Percentiles rank a stretch among this genome's conserved stretches.
Conservation (phyloP, 768 basidiomycete species). For the Serpula lacrymans region DNA sequence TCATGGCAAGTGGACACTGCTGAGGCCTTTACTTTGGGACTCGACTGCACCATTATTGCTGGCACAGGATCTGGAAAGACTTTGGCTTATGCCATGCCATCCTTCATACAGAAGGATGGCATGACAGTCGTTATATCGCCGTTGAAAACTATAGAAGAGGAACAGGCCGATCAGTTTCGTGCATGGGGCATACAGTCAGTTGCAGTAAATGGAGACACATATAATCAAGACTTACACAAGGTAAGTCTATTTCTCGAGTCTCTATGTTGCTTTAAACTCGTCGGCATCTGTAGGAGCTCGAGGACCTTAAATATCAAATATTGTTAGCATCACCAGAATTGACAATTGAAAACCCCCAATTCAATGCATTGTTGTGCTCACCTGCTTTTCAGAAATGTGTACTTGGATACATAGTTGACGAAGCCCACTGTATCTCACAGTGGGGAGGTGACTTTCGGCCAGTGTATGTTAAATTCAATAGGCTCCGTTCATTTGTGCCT, state of each 20-base stretch:
- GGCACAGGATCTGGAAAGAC: slow-evolving; percentile 75
- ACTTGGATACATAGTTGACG: slow-evolving; percentile 8
- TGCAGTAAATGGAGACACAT: slow-evolving; percentile 15
- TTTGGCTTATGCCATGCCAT: slow-evolving; percentile 66
- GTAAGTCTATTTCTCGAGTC: no score
- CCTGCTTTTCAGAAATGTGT: slow-evolving; percentile 13
- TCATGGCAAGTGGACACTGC: slow-evolving; percentile 11
- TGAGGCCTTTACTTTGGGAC: slow-evolving; percentile 5
- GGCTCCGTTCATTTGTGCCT: no score
- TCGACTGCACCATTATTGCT: slow-evolving; percentile 27
- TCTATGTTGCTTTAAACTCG: no score
- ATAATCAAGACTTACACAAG: slow-evolving; percentile 6
- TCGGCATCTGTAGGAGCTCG: slow-evolving; percentile 27
- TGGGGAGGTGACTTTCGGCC: slow-evolving; percentile 8
- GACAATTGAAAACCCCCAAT: slow-evolving; percentile 30
- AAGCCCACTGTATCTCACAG: slow-evolving; percentile 13
- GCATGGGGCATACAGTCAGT: slow-evolving; percentile 24
- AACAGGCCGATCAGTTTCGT: no score
- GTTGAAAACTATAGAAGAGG: slow-evolving; percentile 14
- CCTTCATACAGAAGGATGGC: slow-evolving; percentile 31
- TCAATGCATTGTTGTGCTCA: slow-evolving; percentile 24
- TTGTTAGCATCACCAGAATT: slow-evolving; percentile 38
- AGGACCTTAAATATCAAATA: slow-evolving; percentile 17
- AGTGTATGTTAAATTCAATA: no score
- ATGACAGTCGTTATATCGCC: slow-evolving; percentile 15